Evolutionary conservation across 352 stramenopile genomes (phyloP).

Genomic region (Phytopythium oedochilum): DNA sequence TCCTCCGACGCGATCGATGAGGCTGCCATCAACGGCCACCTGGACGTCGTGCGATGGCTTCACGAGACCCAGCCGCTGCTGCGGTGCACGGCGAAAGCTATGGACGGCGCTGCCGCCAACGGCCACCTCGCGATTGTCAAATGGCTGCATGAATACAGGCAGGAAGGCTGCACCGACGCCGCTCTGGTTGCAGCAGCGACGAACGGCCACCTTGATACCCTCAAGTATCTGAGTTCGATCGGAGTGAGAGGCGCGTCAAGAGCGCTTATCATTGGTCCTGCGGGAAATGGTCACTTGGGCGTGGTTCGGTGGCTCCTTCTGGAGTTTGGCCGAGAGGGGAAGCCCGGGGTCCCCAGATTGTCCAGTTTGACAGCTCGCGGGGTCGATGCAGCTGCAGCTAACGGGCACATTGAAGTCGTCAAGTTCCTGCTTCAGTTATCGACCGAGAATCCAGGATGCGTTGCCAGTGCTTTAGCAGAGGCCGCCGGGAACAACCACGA

Average conservation of each 20-base stretch:
- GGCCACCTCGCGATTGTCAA: not conserved
- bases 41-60: not conserved
- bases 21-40: not conserved
- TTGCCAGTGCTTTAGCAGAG: not conserved
- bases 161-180: not conserved
- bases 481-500: not conserved
- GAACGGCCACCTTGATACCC: not conserved
- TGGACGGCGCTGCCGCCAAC: not conserved
- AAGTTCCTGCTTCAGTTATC: not conserved
- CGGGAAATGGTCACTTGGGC: not conserved
- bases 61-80: not conserved
- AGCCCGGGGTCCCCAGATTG: not conserved
- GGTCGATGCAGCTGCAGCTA: not conserved
- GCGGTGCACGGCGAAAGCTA: not conserved
- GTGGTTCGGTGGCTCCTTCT: not conserved
- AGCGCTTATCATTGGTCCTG: not conserved
- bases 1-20: not conserved
- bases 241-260: not conserved
- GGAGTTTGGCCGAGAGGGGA: not conserved
- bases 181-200: not conserved
- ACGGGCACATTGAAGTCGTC: not conserved
- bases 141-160: not conserved
- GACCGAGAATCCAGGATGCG: not conserved
- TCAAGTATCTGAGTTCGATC: not conserved
- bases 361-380: not conserved